Percentiles rank a stretch among this genome's conserved stretches.
Conservation (phyloP, 2,329 filamentous ascomycete genomes). For the Sporothrix inflata region DNA sequence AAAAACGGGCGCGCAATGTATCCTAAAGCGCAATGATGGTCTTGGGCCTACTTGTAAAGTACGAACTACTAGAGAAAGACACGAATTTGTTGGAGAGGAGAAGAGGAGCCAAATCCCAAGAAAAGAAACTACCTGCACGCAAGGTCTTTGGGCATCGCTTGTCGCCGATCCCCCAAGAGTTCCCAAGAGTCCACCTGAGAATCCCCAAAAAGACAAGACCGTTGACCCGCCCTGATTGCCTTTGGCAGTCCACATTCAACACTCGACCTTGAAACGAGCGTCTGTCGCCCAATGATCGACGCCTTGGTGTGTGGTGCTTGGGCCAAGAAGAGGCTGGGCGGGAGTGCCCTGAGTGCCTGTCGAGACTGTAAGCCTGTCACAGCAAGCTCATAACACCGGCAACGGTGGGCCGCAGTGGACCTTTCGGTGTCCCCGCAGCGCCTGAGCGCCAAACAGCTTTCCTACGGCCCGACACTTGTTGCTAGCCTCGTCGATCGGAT, state of each 20-base stretch:
- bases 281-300: background rate
- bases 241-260: background rate
- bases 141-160: background rate
- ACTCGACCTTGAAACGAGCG: background rate
- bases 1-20: conserved; percentile 19
- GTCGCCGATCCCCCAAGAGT: conserved; percentile 2
- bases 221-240: background rate
- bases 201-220: background rate
- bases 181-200: background rate
- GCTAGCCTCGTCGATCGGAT: conserved; percentile 21
- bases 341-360: background rate
- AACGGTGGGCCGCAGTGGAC: background rate
- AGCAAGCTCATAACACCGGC: background rate
- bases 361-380: background rate
- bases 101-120: background rate
- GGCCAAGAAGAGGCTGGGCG: background rate
- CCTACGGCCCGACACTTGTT: conserved; percentile 17
- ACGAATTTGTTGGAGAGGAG: background rate
- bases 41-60: background rate
- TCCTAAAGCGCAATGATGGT: conserved; percentile 15
- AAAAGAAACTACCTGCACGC: background rate
- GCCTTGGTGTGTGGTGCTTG: background rate
- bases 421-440: conserved; percentile 4
- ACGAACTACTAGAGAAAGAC: too few relatives aligned
- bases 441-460: background rate